phyloP scores from a whole-genome alignment of 192 early-diverging fungal species.

The Podila verticillata region DNA sequence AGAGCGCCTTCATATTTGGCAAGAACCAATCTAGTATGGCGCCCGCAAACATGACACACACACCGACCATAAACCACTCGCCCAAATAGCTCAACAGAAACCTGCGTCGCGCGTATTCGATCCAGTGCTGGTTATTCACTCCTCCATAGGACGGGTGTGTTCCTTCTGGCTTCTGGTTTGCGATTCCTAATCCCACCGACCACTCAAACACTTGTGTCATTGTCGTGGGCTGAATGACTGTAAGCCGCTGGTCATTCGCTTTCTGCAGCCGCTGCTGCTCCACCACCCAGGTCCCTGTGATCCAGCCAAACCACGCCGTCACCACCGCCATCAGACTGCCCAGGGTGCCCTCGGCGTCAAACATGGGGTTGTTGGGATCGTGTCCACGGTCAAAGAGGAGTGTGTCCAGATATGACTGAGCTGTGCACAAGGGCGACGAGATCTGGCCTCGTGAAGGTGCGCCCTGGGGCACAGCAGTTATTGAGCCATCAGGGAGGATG shows the following conservation, averaged over 20 bases:
- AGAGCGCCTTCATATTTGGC: conserved; percentile 63
- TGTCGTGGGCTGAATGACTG: not conserved
- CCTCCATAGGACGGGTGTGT: not conserved
- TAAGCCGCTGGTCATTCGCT: not conserved
- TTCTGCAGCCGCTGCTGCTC: conserved; percentile 18
- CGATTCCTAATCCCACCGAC: too few relatives aligned
- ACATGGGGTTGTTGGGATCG: conserved; percentile 31
- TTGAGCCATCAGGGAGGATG: not conserved
- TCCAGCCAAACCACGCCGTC: conserved; percentile 56
- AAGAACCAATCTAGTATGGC: conserved; percentile 31
- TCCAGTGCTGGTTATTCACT: not conserved
- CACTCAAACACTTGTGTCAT: not conserved
- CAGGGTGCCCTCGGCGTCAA: conserved; percentile 61
- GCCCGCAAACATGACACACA: conserved; percentile 14
- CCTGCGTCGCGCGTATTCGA: not conserved
- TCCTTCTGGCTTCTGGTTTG: not conserved
- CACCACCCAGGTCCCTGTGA: conserved; percentile 41
- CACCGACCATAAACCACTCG: conserved; percentile 27
- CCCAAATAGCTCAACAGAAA: conserved; percentile 17
- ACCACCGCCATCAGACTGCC: conserved; percentile 57
- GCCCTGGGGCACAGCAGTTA: not conserved
- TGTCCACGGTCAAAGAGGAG: conserved; percentile 38
- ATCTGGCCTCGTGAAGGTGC: conserved; percentile 6
- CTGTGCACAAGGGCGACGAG: conserved; percentile 55
- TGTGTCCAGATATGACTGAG: conserved; percentile 56